A percentile compares a stretch with the other conserved stretches of the same genome.
Conservation (phyloP, 2,329 filamentous ascomycete genomes). For the Cladosporium phlei region DNA sequence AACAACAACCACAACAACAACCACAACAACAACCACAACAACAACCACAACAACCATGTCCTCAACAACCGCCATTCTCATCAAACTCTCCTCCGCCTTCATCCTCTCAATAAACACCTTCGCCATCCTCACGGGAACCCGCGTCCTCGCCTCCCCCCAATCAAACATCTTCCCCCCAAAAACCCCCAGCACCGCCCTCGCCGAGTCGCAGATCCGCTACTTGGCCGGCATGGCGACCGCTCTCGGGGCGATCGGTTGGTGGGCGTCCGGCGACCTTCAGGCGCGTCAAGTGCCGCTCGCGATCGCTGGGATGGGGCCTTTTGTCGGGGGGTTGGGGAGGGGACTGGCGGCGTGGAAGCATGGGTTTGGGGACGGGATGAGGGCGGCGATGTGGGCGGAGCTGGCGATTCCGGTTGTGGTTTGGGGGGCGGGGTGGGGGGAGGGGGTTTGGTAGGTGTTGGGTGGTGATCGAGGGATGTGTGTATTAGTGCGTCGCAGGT, state of each 20-base stretch:
- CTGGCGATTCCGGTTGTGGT: not conserved
- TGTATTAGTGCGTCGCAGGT: too few species aligned
- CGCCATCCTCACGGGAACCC: not conserved
- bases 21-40: too few species aligned
- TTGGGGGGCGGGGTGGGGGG: too few species aligned
- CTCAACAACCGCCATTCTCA: not conserved
- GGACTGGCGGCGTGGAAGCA: not conserved
- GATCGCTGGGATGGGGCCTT: not conserved
- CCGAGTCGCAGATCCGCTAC: conserved; percentile 5
- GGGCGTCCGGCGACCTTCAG: not conserved
- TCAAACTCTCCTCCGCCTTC: conserved; percentile 3
- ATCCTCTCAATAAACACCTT: too few species aligned
- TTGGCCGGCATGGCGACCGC: not conserved
- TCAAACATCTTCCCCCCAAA: not conserved
- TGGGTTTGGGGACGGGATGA: not conserved
- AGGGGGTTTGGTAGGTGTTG: not conserved
- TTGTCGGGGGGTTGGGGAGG: conserved; percentile 1
- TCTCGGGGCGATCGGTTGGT: not conserved
- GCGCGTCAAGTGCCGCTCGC: not conserved
- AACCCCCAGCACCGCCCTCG: not conserved
- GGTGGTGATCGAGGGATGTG: not conserved
- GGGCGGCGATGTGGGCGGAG: not conserved
- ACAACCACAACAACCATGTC: not conserved
- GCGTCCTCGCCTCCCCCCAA: not conserved
- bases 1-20: too few species aligned